phyloP scores from a whole-genome alignment of 805 yeast species.

The Pichia rugopelliculosa region DNA sequence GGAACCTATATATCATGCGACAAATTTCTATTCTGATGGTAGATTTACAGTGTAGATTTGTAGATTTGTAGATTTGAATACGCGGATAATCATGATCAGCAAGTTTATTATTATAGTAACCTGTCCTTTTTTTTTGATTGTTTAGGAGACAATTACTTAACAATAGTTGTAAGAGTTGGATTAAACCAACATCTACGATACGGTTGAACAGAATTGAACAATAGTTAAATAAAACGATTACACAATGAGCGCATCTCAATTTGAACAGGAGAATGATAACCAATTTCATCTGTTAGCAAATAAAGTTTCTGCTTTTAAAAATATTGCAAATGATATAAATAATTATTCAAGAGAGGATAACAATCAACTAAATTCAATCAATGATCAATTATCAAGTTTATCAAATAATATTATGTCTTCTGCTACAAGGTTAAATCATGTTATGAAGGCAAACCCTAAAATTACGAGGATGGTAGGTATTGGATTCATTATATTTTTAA shows the following conservation, averaged over 20 bases:
- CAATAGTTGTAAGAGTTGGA: too few species aligned
- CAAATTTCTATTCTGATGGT: conserved; percentile 21
- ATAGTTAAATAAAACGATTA: too few species aligned
- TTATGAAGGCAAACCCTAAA: conserved; percentile 52
- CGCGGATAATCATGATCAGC: neutral
- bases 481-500: conserved; percentile 46
- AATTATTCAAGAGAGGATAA: conserved; percentile 52
- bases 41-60: neutral
- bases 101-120: too few species aligned
- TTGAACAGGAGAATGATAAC: conserved; percentile 47
- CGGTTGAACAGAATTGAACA: too few species aligned
- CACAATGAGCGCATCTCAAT: conserved; percentile 26
- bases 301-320: conserved; percentile 56
- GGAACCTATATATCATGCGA: conserved; percentile 28
- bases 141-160: too few species aligned
- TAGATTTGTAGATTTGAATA: neutral
- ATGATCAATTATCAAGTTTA: conserved; percentile 45
- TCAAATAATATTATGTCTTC: conserved; percentile 43
- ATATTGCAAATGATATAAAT: conserved; percentile 62
- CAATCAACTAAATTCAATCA: conserved; percentile 34
- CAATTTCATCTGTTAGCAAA: conserved; percentile 57
- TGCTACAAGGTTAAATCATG: conserved; percentile 44
- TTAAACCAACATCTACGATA: too few species aligned
- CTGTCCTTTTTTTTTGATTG: neutral
- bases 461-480: conserved; percentile 52